Evolutionary conservation across 2,329 filamentous ascomycete genomes (phyloP), one percentile per base, ranked within the genome.

Genomic region (Pseudofabraea citricarpa): DNA sequence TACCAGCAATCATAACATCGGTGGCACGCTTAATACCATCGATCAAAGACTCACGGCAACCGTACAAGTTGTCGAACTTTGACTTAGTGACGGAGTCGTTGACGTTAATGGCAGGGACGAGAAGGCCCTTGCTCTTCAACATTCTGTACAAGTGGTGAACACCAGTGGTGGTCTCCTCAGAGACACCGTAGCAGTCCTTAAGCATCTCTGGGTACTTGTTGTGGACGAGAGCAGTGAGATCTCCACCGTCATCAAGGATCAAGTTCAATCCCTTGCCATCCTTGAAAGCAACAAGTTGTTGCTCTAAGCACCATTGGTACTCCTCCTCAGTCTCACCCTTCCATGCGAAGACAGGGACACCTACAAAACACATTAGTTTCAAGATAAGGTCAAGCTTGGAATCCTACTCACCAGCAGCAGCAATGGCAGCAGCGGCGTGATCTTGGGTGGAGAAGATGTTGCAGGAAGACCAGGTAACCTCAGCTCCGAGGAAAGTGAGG

Each of bases 21-120:
- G 93, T 98, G 62, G 93, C 91, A 77, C 91, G 91, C 87, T 97
- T 98, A 84, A 98, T 97, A 70, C 93, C 93, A 71, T 98, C 93
- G 64, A 98, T 84, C 62, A 98, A 86, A 54, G 91, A 96, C 79
- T 97, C 93, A 69, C 90, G 85, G 89, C 93, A 97, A 66, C 93
- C 91, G 82, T 97, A 98, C 56, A 97, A 77, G 85, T 98, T 98
- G 83, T 97, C 93, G 70, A 98, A 98, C 83, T 98, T 98, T 75
- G 90, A 95, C 85, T 97, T 98, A 73, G 93, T 98, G 67, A 98
- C 91, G 48, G 87, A 90, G 83, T 98, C 91, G 78, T 98, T 97
- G 80, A 98, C 91, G 73, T 98, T 98, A 84, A 97, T 89, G 72
- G 91, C 80, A 58, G 93, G 93, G 57, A 95, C 87, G 52, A 95